Evolutionary conservation across 1,284 basidiomycete species (phyloP), one percentile per base, ranked within the genome.

Genomic region (Chalciporus sp.): DNA sequence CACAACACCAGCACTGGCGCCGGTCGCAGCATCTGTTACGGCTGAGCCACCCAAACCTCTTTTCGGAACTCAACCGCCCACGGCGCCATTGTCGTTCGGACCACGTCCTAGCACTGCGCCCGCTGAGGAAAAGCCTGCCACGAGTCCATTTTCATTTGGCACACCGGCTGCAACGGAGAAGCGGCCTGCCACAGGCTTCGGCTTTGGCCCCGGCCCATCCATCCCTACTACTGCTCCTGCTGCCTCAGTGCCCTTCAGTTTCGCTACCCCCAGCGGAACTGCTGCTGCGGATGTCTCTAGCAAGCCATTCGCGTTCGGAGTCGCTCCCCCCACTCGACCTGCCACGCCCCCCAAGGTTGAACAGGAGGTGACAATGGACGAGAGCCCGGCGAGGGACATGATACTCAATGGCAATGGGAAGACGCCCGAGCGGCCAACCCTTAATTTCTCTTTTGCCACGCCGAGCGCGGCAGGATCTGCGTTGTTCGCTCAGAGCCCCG

Each of bases 311-410:
- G 11, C 59, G 11, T 74, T 75, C 48, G 69, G 68, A 27, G 7
- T 55, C 41, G 27, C 58, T 27, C 10, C 58, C 28, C 43, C 68
- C 35, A 31, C 55, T 20, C 71, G 78, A 28, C 76, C 82, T 29
- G 67, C 72, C 3, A 86, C 83, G 9, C 85, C 83, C 14, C 85
- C 84, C 2, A 82, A 77, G 62, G 72, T 70, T 44, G 80, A 80
- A 44, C 76, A 81, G 51, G 85, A 84, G 58, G 79, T 85, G 61
- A 79, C 71, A 45, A 88, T 88, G 85, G 85, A 88, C 44, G 85
- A 88, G 68, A 88, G 85, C 58, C 85, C 85, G 1, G 81, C 76
- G 4, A 75, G 86, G 53, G 84, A 83, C 20, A 62, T 76, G 49
- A 73, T 72, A 53, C 66, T 63, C 14, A 78, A 74, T 58, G 70